Conservation (phyloP, 2,329 filamentous ascomycete species). For the Alternaria panax region DNA sequence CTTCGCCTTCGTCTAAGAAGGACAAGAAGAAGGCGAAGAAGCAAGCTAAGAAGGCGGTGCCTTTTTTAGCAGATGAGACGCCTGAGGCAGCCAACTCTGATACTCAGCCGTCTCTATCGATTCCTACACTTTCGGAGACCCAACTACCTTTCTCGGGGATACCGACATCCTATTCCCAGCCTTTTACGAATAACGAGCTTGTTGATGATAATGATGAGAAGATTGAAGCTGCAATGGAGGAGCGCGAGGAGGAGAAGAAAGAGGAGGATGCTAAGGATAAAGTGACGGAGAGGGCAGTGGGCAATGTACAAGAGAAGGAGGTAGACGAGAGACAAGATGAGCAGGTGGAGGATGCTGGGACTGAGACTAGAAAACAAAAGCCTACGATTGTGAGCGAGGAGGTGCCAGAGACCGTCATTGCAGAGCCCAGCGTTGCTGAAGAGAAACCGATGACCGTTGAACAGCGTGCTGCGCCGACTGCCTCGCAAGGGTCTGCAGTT, state of each 20-base stretch:
- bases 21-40: constrained; percentile 39
- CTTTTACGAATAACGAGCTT: constrained; percentile 34
- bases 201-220: constrained; percentile 24
- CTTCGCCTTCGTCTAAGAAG: constrained; percentile 22
- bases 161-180: constrained; percentile 39
- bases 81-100: constrained; percentile 43
- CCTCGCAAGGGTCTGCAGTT: constrained; percentile 7
- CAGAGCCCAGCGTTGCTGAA: background rate
- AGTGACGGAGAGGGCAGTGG: constrained; percentile 1
- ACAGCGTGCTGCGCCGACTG: background rate
- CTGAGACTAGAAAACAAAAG: constrained; percentile 9
- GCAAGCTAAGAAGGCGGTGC: constrained; percentile 31
- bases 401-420: background rate
- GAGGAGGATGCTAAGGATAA: background rate
- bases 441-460: constrained; percentile 5
- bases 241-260: constrained; percentile 3
- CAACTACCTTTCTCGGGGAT: constrained; percentile 39
- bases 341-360: constrained; percentile 1
- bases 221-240: constrained; percentile 8
- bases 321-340: constrained; percentile 13
- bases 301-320: background rate
- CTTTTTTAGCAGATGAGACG: constrained; percentile 46
- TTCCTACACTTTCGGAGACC: constrained; percentile 40
- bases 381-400: constrained; percentile 15
- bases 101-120: constrained; percentile 41